Evolutionary conservation across 2,329 filamentous ascomycete species (phyloP).

Genomic region (Blastomyces silverae): DNA sequence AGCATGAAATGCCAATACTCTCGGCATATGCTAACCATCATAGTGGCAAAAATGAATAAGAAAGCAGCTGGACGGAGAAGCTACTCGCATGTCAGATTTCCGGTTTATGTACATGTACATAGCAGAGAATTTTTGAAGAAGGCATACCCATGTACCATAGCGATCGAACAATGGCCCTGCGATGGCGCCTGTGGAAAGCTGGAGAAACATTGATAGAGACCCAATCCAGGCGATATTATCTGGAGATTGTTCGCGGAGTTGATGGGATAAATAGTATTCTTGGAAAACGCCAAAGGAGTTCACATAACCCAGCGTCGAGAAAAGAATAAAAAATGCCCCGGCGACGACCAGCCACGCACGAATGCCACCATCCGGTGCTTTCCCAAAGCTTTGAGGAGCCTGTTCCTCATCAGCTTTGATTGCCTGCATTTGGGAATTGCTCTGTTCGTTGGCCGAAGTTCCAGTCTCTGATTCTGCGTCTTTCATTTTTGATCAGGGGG

Average conservation of each 20-base stretch:
- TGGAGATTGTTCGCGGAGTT: conserved; percentile 29
- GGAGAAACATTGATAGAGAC: conserved; percentile 34
- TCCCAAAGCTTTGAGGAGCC: conserved; percentile 23
- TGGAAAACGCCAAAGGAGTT: conserved; percentile 45
- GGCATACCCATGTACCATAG: conserved; percentile 35
- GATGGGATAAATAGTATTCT: conserved; percentile 40
- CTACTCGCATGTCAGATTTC: neutral
- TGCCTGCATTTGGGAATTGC: neutral
- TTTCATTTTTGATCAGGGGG: conserved; percentile 2
- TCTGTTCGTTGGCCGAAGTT: neutral
- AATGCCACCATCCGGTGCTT: conserved; percentile 28
- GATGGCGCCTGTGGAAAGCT: conserved; percentile 33
- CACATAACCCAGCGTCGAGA: conserved; percentile 38
- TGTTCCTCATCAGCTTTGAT: neutral
- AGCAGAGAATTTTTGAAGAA: neutral
- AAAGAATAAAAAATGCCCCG: conserved; percentile 29
- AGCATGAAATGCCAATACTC: conserved; percentile 51
- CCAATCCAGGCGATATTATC: conserved; percentile 43
- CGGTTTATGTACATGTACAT: neutral
- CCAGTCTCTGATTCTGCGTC: neutral
- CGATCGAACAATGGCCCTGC: conserved; percentile 41
- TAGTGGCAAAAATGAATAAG: conserved; percentile 21
- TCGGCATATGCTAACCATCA: conserved; percentile 41
- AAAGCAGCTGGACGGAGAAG: conserved; percentile 18
- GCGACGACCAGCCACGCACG: conserved; percentile 28